Evolutionary conservation across 2,329 filamentous ascomycete genomes (phyloP).

Genomic region (Aspergillus hiratsukae): DNA sequence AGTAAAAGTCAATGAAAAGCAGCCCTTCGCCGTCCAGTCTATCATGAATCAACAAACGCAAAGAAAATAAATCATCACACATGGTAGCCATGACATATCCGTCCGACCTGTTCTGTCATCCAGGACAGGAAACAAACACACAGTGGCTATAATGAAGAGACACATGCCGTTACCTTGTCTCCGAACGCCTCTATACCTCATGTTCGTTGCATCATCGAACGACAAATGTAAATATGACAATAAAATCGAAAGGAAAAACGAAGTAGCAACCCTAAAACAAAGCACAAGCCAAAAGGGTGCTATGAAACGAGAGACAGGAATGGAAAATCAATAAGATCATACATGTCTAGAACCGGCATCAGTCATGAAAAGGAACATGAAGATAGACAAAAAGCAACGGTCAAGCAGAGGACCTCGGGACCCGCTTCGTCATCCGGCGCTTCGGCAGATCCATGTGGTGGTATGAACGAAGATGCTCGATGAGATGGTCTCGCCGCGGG

Average conservation of each 20-base stretch:
- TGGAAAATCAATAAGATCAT: background rate
- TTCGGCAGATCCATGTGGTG: slow-evolving; percentile 48
- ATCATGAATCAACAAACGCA: background rate
- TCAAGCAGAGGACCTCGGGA: slow-evolving; percentile 13
- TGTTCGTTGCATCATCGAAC: background rate
- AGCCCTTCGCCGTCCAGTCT: background rate
- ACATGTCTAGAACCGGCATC: background rate
- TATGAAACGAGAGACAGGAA: background rate
- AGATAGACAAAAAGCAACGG: slow-evolving; percentile 8
- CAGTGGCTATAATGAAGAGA: background rate
- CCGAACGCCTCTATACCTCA: background rate
- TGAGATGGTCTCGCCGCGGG: slow-evolving; percentile 53
- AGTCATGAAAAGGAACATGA: background rate
- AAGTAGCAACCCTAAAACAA: background rate
- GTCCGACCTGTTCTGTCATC: background rate
- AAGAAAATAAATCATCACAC: background rate
- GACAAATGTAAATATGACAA: background rate
- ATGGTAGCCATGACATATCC: background rate
- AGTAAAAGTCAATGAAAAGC: background rate
- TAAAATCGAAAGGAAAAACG: background rate
- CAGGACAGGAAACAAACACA: background rate
- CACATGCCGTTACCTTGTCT: background rate
- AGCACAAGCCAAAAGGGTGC: too few relatives aligned
- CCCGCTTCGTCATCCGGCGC: slow-evolving; percentile 30
- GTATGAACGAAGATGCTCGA: slow-evolving; percentile 54